Evolutionary conservation across 2,329 filamentous ascomycete species (phyloP), one percentile per base, ranked within the genome.

Genomic region (Trichocomaceae sp.): DNA sequence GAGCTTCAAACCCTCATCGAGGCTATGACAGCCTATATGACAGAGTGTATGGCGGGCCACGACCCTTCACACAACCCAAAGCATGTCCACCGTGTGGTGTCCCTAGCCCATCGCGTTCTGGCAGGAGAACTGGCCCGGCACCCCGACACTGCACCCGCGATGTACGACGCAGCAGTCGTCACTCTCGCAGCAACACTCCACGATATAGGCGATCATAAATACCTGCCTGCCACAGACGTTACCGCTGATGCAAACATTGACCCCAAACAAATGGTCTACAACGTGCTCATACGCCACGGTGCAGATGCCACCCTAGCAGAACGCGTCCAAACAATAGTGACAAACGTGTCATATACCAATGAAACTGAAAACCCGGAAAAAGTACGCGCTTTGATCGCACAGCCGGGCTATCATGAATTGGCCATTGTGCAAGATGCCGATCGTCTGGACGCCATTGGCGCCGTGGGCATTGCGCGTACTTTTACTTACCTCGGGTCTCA

Each of bases 341-440:
- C 83, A 8, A 82, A 87, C 52, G 88, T 96, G 17, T 89, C 87
- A 59, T 96, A 89, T 74, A 85, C 82, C 2, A 79, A 80, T 60
- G 91, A 96, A 71, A 75, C 82, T 48, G 63, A 64, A n/a, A 77
- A 90, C 64, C 85, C 86, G 1, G 72, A 71, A 5, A 71, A 73
- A 12, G 83, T 89, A 8, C 70, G 70, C n/a, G 70, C 73, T 1
- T 75, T 91, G n/a, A 75, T 95, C n/a, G 67, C 66, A 5, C 65
- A 72, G 29, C 62, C 64, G 6, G 66, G 65, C 3, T 76, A 87
- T 67, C 88, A 88, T 1, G 89, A 93, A 69, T 75, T 93, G 33
- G 90, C 83, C 0, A 82, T 95, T 47, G 90, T 96, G 31, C 91
- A 96, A 72, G 92, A 96, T 70, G 91, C 91, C 3, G 92, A 96